Conservation (phyloP, 371 early-diverging fungal genomes). For the Coemansia sp. region DNA sequence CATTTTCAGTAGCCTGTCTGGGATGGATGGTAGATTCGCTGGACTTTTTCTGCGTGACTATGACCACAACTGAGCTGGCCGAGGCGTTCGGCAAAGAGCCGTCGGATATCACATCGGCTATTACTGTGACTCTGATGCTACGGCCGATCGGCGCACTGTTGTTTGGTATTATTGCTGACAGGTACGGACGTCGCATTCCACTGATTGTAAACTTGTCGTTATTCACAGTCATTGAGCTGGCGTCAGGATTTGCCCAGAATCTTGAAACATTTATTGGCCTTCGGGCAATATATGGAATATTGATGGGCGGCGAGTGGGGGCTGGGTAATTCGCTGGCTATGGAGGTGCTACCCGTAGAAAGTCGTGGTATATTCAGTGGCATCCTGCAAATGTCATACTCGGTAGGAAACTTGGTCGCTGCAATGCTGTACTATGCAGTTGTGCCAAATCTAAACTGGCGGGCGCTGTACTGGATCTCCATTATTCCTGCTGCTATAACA, state of each 20-base stretch:
- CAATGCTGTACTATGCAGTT: conserved; percentile 59
- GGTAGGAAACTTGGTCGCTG: conserved; percentile 65
- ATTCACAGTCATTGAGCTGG: conserved; percentile 65
- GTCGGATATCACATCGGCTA: conserved; percentile 58
- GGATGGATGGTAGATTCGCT: conserved; percentile 77
- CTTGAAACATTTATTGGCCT: conserved; percentile 55
- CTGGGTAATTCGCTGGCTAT: conserved; percentile 71
- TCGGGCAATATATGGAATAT: conserved; percentile 68
- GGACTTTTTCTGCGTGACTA: conserved; percentile 67
- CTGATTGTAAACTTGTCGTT: conserved; percentile 66
- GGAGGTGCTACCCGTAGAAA: conserved; percentile 65
- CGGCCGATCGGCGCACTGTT: conserved; percentile 71
- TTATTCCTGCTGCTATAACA: conserved; percentile 63
- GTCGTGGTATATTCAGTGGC: conserved; percentile 71
- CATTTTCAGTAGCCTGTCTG: conserved; percentile 61
- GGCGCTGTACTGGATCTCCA: conserved; percentile 68
- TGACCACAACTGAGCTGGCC: conserved; percentile 58
- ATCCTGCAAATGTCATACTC: conserved; percentile 75
- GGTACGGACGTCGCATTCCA: conserved; percentile 68
- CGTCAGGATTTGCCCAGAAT: conserved; percentile 66
- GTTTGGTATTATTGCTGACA: conserved; percentile 69
- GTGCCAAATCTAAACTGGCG: conserved; percentile 65
- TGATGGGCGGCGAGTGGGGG: conserved; percentile 81
- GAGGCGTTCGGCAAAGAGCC: conserved; percentile 58
- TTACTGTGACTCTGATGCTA: conserved; percentile 60